phyloP scores from a whole-genome alignment of 2,329 filamentous ascomycete genomes.

The Aspergillus calidoustus region DNA sequence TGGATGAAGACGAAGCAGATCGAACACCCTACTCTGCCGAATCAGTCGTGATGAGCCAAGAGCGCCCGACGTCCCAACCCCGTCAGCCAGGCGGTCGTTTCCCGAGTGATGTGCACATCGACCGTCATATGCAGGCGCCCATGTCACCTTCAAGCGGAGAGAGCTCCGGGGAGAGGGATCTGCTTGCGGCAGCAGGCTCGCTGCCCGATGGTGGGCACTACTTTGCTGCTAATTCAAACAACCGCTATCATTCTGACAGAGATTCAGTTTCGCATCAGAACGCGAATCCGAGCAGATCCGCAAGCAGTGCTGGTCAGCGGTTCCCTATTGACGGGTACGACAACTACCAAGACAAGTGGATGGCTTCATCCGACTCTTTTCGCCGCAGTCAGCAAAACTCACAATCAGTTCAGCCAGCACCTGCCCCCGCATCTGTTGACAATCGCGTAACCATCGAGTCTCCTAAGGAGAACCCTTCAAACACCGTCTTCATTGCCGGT shows the following conservation, averaged over 20 bases:
- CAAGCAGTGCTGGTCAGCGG: constrained; percentile 18
- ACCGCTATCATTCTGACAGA: constrained; percentile 32
- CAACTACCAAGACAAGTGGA: constrained; percentile 59
- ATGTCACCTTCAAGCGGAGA: constrained; percentile 80
- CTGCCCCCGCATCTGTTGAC: constrained; percentile 6
- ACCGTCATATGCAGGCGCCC: constrained; percentile 80
- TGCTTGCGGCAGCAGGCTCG: constrained; percentile 63
- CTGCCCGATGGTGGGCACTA: constrained; percentile 53
- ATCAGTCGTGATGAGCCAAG: constrained; percentile 42
- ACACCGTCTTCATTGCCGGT: constrained; percentile 25
- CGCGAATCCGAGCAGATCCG: constrained; percentile 19
- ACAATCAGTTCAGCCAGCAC: constrained; percentile 8
- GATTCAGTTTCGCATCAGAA: constrained; percentile 23
- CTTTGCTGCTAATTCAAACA: constrained; percentile 20
- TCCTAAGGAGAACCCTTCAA: constrained; percentile 15
- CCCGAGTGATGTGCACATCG: constrained; percentile 88
- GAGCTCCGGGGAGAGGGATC: constrained; percentile 70
- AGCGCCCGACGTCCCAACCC: constrained; percentile 44
- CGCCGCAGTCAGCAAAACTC: constrained; percentile 27
- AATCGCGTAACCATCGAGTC: constrained; percentile 9
- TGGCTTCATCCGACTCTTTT: constrained; percentile 49
- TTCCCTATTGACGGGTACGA: constrained; percentile 33
- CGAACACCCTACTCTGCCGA: constrained; percentile 68
- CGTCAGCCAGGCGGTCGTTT: constrained; percentile 94
- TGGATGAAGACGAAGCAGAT: constrained; percentile 76